A percentile compares a stretch with the other conserved stretches of the same genome.
These are phyloP conservation scores for Saksenaea vasiformis DNA, from an alignment of 371 early-diverging fungal species.

Conservation along the genomic window DNA sequence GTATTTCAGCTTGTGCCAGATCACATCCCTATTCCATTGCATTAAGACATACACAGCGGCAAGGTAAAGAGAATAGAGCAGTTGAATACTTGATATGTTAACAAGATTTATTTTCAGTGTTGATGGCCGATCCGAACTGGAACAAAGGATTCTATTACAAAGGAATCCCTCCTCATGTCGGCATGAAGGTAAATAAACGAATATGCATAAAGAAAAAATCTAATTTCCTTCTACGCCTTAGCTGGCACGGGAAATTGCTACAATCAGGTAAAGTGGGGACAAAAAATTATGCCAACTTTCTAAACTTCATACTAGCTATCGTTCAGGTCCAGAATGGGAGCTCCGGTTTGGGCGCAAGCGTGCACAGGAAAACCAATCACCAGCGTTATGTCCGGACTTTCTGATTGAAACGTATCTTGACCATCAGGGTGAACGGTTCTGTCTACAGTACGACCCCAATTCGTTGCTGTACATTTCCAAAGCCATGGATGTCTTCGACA, in stretches of 20 bases:
- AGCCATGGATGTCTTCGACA: slow-evolving; percentile 98
- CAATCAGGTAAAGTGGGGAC: slow-evolving; percentile 53
- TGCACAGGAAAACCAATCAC: slow-evolving; percentile 67
- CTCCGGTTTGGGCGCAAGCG: slow-evolving; percentile 89
- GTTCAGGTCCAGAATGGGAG: slow-evolving; percentile 98
- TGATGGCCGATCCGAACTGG: slow-evolving; percentile 96
- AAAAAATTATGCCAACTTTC: neutral
- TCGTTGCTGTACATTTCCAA: slow-evolving; percentile 92
- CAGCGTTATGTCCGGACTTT: slow-evolving; percentile 91
- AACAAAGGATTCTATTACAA: slow-evolving; percentile 92
- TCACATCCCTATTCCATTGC: slow-evolving; percentile 97
- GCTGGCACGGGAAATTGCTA: slow-evolving; percentile 87
- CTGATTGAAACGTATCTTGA: slow-evolving; percentile 95
- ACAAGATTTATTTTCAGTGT: slow-evolving; percentile 43
- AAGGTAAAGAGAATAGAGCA: slow-evolving; percentile 44
- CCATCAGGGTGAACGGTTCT: slow-evolving; percentile 93
- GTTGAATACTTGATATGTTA: too few relatives aligned
- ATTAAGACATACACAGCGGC: slow-evolving; percentile 86
- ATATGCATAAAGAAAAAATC: neutral
- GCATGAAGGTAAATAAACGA: slow-evolving; percentile 75
- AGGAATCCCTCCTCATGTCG: slow-evolving; percentile 88
- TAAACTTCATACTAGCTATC: slow-evolving; percentile 58
- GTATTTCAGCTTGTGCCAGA: slow-evolving; percentile 90
- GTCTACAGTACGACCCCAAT: slow-evolving; percentile 92
- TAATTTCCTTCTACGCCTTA: slow-evolving; percentile 1